phyloP scores from a whole-genome alignment of 345 rosid genomes.

The Eucalyptus grandis region DNA sequence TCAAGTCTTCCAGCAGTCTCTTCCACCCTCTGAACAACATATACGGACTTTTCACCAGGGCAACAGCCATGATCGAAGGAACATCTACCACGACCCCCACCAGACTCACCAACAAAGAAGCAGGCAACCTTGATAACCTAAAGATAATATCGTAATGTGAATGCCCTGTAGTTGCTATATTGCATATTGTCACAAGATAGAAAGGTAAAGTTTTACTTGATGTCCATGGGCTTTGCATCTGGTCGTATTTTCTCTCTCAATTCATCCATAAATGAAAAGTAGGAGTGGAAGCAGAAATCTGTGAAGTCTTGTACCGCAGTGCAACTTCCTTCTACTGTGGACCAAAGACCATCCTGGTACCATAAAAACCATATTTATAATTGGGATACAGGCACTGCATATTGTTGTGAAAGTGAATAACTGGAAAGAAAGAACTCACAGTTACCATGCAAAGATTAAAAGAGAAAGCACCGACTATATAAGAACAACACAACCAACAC shows the following conservation, averaged over 20 bases:
- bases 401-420: background rate
- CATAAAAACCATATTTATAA: background rate
- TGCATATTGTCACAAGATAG: background rate
- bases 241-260: slow-evolving; percentile 35
- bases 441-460: background rate
- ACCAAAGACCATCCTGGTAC: slow-evolving; percentile 54
- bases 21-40: slow-evolving; percentile 85
- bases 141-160: background rate
- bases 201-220: slow-evolving; percentile 21
- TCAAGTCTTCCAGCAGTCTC: slow-evolving; percentile 73
- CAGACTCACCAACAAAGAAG: slow-evolving; percentile 48
- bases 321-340: slow-evolving; percentile 60
- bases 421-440: background rate
- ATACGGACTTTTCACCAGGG: slow-evolving; percentile 75
- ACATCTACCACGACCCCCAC: slow-evolving; percentile 55
- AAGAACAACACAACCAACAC: background rate
- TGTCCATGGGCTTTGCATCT: slow-evolving; percentile 45
- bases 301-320: slow-evolving; percentile 54
- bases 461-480: background rate
- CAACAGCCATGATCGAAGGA: slow-evolving; percentile 40
- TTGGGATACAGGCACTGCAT: background rate
- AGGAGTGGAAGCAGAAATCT: slow-evolving; percentile 88
- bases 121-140: slow-evolving; percentile 56
- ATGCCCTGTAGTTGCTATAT: background rate
- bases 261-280: slow-evolving; percentile 87